Base-by-base conservation (phyloP, 192 early-diverging fungal genomes). In the Umbelopsis ramanniana region DNA sequence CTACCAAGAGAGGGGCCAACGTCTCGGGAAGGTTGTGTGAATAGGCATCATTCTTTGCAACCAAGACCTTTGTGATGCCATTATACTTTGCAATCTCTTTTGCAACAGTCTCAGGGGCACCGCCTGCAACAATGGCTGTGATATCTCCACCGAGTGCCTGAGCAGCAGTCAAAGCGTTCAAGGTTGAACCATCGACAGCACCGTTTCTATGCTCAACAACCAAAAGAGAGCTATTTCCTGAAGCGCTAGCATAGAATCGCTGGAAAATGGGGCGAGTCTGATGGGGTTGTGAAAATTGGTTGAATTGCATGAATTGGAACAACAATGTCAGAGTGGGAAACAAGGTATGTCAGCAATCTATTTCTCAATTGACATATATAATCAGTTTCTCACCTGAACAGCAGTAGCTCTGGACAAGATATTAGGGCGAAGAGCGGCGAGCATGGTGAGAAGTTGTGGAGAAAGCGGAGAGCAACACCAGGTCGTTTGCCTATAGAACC, bases 111-210 rank as follows among this genome's bases (percentile, higher is more conserved):
- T 92, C 90, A 47, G 87, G 90, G 37, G 87, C 85, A 50, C 88
- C 83, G 43, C 94, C 94, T 11, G 95, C 93, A 21, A 99, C 93
- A 10, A 99, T 85, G 19, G 93, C 93, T n/a, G 93, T 93, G 67
- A 99, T 87, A 15, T 84, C 81, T n/a, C 90, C 90, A 23, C 93
- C 90, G 4, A 99, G 74, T 72, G 89, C 89, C 70, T 75, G 79
- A 47, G 96, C 97, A 15, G 97, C 97, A 9, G 92, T 90, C 69
- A 97, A 84, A 26, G 97, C 93, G 75, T 94, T 94, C 53, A 97
- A 85, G 35, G 95, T 92, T 43, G 92, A 84, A 38, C 90, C 81
- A 53, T 86, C 84, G 45, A 95, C 74, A 19, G 76, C 80, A 77
- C 88, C 85, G 82, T 90, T 89, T 83, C 92, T 94, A 85, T 94